A percentile compares a stretch with the other conserved stretches of the same genome.
Evolutionary conservation across 768 basidiomycete species (phyloP).

Genomic region (Amyloporia xantha): DNA sequence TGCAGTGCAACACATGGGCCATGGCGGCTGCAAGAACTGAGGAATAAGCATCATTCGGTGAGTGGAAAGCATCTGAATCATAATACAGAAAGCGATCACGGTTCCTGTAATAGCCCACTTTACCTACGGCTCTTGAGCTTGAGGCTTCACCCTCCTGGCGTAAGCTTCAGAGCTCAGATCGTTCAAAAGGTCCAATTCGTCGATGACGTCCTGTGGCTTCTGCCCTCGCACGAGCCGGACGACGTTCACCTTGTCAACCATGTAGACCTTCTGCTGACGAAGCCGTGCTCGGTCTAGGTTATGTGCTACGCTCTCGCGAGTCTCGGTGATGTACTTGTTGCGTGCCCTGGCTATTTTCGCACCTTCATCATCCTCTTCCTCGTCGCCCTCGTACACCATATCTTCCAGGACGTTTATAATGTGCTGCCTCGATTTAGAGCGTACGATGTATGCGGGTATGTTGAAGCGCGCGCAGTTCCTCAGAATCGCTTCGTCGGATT

Average conservation of each 20-base stretch:
- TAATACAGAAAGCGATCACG: too few relatives aligned
- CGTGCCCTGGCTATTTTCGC: neutral
- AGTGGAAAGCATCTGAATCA: neutral
- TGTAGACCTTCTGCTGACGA: neutral
- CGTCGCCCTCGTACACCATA: neutral
- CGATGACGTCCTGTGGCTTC: neutral
- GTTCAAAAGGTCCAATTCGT: neutral
- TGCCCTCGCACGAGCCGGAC: neutral
- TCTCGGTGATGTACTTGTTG: neutral
- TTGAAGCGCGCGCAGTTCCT: neutral
- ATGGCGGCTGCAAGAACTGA: neutral
- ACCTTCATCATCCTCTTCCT: neutral
- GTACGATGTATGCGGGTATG: slow-evolving; percentile 2
- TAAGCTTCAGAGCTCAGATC: neutral
- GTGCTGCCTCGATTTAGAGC: slow-evolving; percentile 1
- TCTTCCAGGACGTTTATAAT: neutral
- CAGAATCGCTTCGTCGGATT: slow-evolving; percentile 1
- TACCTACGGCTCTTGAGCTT: too few relatives aligned
- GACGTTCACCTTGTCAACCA: neutral
- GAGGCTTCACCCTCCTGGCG: neutral
- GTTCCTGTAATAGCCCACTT: too few relatives aligned
- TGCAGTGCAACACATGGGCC: neutral
- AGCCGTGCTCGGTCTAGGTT: neutral
- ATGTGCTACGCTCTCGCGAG: neutral
- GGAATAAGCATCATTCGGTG: neutral